Evolutionary conservation across 441 rosid species (phyloP), one percentile per base, ranked within the genome.

Genomic region (Geranium incanum): DNA sequence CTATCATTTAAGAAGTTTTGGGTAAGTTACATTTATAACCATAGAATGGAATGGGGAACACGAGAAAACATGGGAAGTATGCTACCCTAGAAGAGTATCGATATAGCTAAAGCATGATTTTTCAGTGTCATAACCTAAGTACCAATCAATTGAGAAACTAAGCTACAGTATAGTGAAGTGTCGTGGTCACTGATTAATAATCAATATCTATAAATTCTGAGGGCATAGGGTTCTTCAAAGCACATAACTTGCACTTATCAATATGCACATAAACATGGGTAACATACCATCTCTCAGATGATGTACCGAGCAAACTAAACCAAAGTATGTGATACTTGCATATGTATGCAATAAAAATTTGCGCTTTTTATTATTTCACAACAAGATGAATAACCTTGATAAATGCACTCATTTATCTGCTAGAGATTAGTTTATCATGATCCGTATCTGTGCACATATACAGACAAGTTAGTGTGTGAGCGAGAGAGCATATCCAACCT

Each of bases 401-500:
- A 45, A 45, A 45, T 12, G 13, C 13, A 45, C 52, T 45, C 15
- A 12, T 45, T 45, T 45, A 45, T 45, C 48, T 6, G 48, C 48
- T 7, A 41, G 48, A 41, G 9, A 41, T 41, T 41, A 9, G 52
- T 45, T 45, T 28, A 28, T 28, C 33, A 28, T 28, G 50, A 45
- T 45, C 52, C 52, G 13, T 12, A 1, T 45, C 0, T 11, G 52
- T 45, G 15, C 52, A 52, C 60, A 52, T 23, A 36, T 1, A 6
- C 39, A 50, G 3, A 16, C 48, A 6, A 12, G 12, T 11, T 8
- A 12, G 23, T 15, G 15, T 13, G 23, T 1, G 23, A 1, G 70
- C 15, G 39, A n/a, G 66, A 45, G 43, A 18, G 76, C 59, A 13
- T 68, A 70, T 37, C 76, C 52, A 71, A 89, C 95, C 96, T 72